Evolutionary conservation across 2,329 filamentous ascomycete species (phyloP).

Genomic region (Zelopaecilomyces penicillatus): DNA sequence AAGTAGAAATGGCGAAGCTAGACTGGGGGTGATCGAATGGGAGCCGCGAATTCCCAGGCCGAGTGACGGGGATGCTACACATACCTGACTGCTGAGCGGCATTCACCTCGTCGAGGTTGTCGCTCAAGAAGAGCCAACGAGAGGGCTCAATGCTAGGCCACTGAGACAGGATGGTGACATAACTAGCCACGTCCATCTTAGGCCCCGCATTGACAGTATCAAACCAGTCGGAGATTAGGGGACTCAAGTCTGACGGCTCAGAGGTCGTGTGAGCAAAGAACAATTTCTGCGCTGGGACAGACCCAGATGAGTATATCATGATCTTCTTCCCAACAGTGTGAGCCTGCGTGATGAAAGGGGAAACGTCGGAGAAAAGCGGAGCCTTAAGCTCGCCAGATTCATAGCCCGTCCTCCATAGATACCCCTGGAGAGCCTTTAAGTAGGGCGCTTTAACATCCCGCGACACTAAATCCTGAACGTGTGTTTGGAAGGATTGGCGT

Average conservation of each 20-base stretch:
- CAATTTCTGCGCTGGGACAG: conserved; percentile 71
- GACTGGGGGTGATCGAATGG: conserved; percentile 36
- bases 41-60: conserved; percentile 63
- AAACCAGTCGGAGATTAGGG: conserved; percentile 58
- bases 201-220: conserved; percentile 74
- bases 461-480: conserved; percentile 62
- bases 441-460: conserved; percentile 69
- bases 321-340: conserved; percentile 46
- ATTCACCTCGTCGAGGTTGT: conserved; percentile 63
- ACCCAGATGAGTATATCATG: conserved; percentile 76
- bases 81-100: conserved; percentile 56
- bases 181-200: conserved; percentile 61
- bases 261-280: conserved; percentile 62
- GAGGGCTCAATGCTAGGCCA: conserved; percentile 34
- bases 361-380: conserved; percentile 67
- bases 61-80: conserved; percentile 51
- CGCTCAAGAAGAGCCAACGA: conserved; percentile 70
- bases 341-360: conserved; percentile 54
- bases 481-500: conserved; percentile 51
- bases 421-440: conserved; percentile 71
- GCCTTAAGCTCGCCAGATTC: conserved; percentile 59
- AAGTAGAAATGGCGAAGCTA: conserved; percentile 26
- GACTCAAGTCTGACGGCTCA: conserved; percentile 49
- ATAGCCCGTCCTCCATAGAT: conserved; percentile 71
- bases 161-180: conserved; percentile 50